Percentiles rank a stretch among this genome's conserved stretches.
Evolutionary conservation across 805 yeast genomes (phyloP).

Genomic region (Wickerhamiella nectarea): DNA sequence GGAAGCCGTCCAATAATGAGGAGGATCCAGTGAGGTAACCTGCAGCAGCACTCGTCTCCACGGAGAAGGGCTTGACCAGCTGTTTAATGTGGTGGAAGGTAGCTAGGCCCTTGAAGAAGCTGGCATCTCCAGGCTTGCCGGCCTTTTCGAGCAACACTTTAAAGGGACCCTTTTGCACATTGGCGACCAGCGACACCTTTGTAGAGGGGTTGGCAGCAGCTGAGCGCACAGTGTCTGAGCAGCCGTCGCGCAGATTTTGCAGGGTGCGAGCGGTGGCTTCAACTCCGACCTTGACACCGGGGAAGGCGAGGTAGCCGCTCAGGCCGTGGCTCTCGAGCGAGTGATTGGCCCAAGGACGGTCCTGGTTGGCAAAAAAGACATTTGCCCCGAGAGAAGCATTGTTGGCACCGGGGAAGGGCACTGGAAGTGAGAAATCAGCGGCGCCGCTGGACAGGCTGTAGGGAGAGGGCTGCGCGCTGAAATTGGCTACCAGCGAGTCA

Average conservation of each 20-base stretch:
- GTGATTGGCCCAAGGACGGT: conserved; percentile 41
- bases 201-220: conserved; percentile 44
- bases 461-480: conserved; percentile 15
- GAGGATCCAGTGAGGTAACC: conserved; percentile 26
- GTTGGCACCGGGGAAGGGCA: conserved; percentile 16
- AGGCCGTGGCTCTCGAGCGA: conserved; percentile 38
- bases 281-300: conserved; percentile 37
- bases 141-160: conserved; percentile 23
- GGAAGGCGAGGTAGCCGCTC: conserved; percentile 28
- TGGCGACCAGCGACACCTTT: conserved; percentile 32
- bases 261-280: conserved; percentile 44
- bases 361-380: conserved; percentile 36
- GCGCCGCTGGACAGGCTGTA: conserved; percentile 17
- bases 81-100: conserved; percentile 14
- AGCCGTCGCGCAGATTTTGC: conserved; percentile 34
- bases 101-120: conserved; percentile 20
- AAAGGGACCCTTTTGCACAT: conserved; percentile 29
- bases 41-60: conserved; percentile 13
- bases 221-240: conserved; percentile 46
- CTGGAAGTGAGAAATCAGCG: conserved; percentile 13
- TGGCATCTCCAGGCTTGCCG: conserved; percentile 23
- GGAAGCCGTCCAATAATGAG: conserved; percentile 63
- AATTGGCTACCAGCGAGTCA: conserved; percentile 14
- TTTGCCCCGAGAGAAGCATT: conserved; percentile 17
- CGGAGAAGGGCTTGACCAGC: conserved; percentile 15